Conservation (phyloP, 495 filamentous ascomycete genomes). For the Delitschia confertaspora region DNA sequence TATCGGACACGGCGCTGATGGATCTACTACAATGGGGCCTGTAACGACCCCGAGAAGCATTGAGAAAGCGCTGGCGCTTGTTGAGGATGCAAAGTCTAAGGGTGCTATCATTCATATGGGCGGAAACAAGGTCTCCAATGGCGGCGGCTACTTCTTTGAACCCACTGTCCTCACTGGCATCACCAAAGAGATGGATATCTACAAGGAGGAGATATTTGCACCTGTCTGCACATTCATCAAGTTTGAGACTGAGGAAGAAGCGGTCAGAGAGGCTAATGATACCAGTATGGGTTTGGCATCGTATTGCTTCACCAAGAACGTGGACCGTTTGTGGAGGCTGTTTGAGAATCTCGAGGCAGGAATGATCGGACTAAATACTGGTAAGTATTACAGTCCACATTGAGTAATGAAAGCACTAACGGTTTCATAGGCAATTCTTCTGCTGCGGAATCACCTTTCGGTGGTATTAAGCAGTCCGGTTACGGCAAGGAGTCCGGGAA, state of each 20-base stretch:
- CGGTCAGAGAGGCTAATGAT: conserved; percentile 51
- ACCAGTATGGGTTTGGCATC: conserved; percentile 47
- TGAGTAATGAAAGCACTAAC: neutral
- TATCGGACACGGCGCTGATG: conserved; percentile 53
- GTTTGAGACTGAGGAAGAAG: conserved; percentile 65
- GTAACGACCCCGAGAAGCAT: conserved; percentile 56
- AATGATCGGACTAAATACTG: conserved; percentile 66
- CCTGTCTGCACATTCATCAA: conserved; percentile 58
- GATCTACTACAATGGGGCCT: conserved; percentile 57
- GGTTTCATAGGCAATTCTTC: conserved; percentile 37
- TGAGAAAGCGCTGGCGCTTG: conserved; percentile 53
- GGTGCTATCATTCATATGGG: conserved; percentile 54
- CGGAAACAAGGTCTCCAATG: conserved; percentile 42
- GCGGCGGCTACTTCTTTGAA: conserved; percentile 60
- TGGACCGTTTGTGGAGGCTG: conserved; percentile 62
- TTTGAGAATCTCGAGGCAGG: conserved; percentile 67
- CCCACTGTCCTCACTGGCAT: conserved; percentile 59
- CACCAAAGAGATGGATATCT: conserved; percentile 55
- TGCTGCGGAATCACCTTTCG: conserved; percentile 63
- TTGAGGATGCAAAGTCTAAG: conserved; percentile 52
- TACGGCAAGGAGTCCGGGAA: conserved; percentile 71
- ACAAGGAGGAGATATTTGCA: conserved; percentile 61
- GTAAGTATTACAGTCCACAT: conserved; percentile 34
- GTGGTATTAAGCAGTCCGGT: conserved; percentile 65
- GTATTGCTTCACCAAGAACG: conserved; percentile 66